Evolutionary conservation across 2,329 filamentous ascomycete species (phyloP), one percentile per base, ranked within the genome.

Genomic region (Trichoderma harzianum): DNA sequence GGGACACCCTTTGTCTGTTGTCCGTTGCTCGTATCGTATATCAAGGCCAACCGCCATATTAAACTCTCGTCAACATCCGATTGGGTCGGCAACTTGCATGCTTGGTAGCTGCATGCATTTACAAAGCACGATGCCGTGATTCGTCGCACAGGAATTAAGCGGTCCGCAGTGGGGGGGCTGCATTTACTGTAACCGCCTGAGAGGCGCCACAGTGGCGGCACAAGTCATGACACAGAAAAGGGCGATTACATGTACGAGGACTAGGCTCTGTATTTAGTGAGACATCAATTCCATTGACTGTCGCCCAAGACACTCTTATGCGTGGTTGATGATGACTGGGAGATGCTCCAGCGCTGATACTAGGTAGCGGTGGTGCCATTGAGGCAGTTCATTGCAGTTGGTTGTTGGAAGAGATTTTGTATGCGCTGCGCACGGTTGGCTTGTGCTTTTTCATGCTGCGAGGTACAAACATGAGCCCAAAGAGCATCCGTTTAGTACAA

Each of bases 71-170:
- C 39, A 53, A 53, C 57, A 62, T 36, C 55, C 30, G 67, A 62
- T 51, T 61, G 57, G 67, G 14, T 30, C 67, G 58, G 57, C 39
- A 53, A n/a, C 34, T 60, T 51, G 51, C 51, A 39, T 47, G n/a
- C 30, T 10, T 26, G 21, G 34, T 63, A 18, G 43, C 47, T 55
- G 63, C 63, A 66, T 55, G 43, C 30, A n/a, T 66, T 71, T 71
- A 67, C 62, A 67, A 71, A 71, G 30, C 70, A 67, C 6, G 43
- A 71, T 36, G 70, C 32, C 28, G 62, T 71, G 70, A 71, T 71
- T 71, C 62, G 70, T 71, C 43, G 43, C 70, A 71, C 51, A 47
- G n/a, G 55, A 57, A 62, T 43, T 43, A 43, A 43, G 39, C 39
- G 39, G 39, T 43, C 32, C 55, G 62, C 53, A 30, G 36, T 26